These are phyloP conservation scores for Novymonas esmeraldas DNA, from an alignment of 208 protist genomes.

Conservation along the genomic window DNA sequence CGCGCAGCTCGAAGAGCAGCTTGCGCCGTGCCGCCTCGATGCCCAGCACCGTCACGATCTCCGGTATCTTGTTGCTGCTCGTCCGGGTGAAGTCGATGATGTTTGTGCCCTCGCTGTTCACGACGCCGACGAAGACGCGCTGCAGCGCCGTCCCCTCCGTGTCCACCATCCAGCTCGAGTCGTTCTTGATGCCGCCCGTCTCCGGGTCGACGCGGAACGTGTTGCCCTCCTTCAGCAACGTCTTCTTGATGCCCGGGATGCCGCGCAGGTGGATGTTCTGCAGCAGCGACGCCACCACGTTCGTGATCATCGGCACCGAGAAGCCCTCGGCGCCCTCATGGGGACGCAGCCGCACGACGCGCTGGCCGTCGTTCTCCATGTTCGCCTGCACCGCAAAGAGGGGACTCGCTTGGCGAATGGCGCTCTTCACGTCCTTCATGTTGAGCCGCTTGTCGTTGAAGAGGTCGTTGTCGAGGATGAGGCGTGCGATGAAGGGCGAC, in stretches of 20 bases:
- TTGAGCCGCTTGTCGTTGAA: conserved; percentile 94
- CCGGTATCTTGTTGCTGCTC: conserved; percentile 98
- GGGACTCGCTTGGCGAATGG: conserved; percentile 87
- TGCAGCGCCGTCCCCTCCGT: conserved; percentile 97
- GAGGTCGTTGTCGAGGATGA: conserved; percentile 93
- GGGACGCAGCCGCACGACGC: conserved; percentile 93
- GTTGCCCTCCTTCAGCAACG: conserved; percentile 69
- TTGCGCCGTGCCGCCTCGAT: conserved; percentile 87
- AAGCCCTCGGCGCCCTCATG: conserved; percentile 44
- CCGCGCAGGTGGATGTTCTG: conserved; percentile 89
- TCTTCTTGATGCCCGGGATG: conserved; percentile 96
- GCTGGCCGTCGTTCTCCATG: conserved; percentile 94
- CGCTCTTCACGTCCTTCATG: conserved; percentile 94
- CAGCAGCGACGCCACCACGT: conserved; percentile 69
- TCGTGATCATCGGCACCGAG: conserved; percentile 68
- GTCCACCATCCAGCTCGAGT: conserved; percentile 91
- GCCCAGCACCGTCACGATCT: conserved; percentile 96
- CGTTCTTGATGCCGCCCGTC: conserved; percentile 56
- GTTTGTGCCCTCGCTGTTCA: conserved; percentile 93
- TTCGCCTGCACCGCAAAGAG: conserved; percentile 84
- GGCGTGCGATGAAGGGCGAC: conserved; percentile 96
- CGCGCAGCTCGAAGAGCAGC: conserved; percentile 89
- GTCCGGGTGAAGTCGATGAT: conserved; percentile 95
- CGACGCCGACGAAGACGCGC: conserved; percentile 94
- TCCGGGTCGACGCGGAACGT: conserved; percentile 53